phyloP scores from a whole-genome alignment of 768 basidiomycete species.

The Floccularia luteovirens region DNA sequence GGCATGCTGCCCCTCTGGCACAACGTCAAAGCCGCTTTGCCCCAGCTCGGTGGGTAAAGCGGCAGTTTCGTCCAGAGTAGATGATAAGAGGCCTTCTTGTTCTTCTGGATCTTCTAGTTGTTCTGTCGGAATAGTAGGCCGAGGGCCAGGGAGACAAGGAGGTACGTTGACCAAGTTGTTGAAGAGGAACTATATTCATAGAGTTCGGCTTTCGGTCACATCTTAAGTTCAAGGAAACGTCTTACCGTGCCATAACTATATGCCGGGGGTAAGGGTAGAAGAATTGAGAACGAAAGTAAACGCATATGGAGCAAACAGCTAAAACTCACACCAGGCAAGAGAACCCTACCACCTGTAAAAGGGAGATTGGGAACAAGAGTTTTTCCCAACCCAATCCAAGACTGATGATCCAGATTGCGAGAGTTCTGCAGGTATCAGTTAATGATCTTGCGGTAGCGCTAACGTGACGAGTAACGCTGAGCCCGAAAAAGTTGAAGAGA shows the following conservation, averaged over 20 bases:
- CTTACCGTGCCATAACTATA: conserved; percentile 78
- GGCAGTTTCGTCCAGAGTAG: conserved; percentile 73
- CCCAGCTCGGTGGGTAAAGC: conserved; percentile 74
- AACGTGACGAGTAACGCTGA: conserved; percentile 89
- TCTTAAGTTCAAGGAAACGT: conserved; percentile 8
- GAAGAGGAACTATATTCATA: conserved; percentile 65
- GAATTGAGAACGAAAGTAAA: not conserved
- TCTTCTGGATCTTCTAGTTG: conserved; percentile 50
- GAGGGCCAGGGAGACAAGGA: conserved; percentile 49
- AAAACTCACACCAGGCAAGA: conserved; percentile 77
- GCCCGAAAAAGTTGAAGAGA: conserved; percentile 83
- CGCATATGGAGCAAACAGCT: conserved; percentile 1
- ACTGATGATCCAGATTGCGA: conserved; percentile 94
- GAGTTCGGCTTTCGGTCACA: conserved; percentile 4
- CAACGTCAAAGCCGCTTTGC: conserved; percentile 78
- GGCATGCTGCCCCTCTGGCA: conserved; percentile 43
- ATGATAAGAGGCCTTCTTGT: conserved; percentile 38
- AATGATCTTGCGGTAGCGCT: conserved; percentile 89
- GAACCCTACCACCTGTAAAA: conserved; percentile 83
- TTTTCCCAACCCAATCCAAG: conserved; percentile 87
- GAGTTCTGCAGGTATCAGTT: conserved; percentile 91
- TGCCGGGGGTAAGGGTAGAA: not conserved
- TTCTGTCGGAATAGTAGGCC: conserved; percentile 18
- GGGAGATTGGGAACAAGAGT: conserved; percentile 71
- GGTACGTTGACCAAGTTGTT: conserved; percentile 73